Evolutionary conservation across 768 basidiomycete species (phyloP), one percentile per base, ranked within the genome.

Genomic region (Lactifluus echinatus): DNA sequence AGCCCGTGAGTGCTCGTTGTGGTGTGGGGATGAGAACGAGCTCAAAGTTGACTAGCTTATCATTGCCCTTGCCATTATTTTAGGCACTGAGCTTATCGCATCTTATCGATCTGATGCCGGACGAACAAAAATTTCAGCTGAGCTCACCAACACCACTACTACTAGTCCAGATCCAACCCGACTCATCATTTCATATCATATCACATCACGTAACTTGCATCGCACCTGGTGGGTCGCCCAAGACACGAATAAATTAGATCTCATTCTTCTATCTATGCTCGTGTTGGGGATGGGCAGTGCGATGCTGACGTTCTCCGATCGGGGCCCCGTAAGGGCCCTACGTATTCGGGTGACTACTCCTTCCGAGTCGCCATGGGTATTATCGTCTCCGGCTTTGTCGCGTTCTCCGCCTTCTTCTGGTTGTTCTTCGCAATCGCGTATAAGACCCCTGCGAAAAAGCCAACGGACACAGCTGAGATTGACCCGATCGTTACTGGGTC

Each of bases 391-490:
- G 72, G 69, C 63, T 76, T 77, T 24, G 71, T 72, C 60, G 79
- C 77, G 64, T 73, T 75, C 64, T 91, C 90, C 50, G 77, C 70
- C 69, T 85, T 89, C 66, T 87, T 88, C 74, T 94, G 93, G 67
- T 91, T 90, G 69, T 85, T 93, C 76, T 96, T 97, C 53, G 94
- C 95, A 15, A 95, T 77, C 12, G 94, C 91, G 69, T 97, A 98
- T 57, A 96, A 75, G 49, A 96, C 66, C 17, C 94, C 94, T 36
- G 94, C 90, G 66, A 94, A 79, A 72, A 97, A 97, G 2, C 96
- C 96, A 44, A 89, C 79, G 1, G 76, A 72, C 53, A 99, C 83
- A 33, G 93, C 93, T 11, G 88, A 86, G 48, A 97, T 87, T 17
- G 91, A 94, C 43, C 93, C 89, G 50, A 85, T 68, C 8, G 91